Conservation (phyloP, 148 eudicot genomes). For the Camellia sinensis region DNA sequence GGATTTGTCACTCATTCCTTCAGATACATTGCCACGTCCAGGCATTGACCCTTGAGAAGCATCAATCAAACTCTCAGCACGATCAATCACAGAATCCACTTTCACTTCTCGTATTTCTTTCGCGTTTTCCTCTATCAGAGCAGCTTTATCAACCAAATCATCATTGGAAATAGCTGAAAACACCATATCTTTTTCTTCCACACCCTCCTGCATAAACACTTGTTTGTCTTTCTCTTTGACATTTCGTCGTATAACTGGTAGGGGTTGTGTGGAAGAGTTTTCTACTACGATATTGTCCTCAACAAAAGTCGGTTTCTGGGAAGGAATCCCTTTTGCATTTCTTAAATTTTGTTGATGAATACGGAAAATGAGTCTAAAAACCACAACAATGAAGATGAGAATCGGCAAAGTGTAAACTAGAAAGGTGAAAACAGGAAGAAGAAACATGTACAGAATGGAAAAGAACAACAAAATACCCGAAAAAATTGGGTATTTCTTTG, state of each 20-base stretch:
- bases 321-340: constrained; percentile 16
- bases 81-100: constrained; percentile 12
- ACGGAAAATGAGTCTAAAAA: constrained; percentile 24
- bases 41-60: constrained; percentile 1
- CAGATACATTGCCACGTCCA: neutral
- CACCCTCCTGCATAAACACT: constrained; percentile 1
- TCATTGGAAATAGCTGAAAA: constrained; percentile 14
- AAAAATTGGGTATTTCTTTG: constrained; percentile 45
- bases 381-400: constrained; percentile 32
- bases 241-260: constrained; percentile 34
- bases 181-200: constrained; percentile 23
- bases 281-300: neutral
- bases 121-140: constrained; percentile 32
- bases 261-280: constrained; percentile 17
- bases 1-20: constrained; percentile 27
- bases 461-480: constrained; percentile 33
- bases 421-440: constrained; percentile 47
- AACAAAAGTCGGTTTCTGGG: constrained; percentile 11
- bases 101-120: constrained; percentile 38
- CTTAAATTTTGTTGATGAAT: constrained; percentile 14
- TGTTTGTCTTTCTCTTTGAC: constrained; percentile 19
- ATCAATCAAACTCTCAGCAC: constrained; percentile 13
- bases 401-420: constrained; percentile 50
- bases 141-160: constrained; percentile 33
- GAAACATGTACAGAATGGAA: constrained; percentile 48